Base-by-base conservation (phyloP, 1,284 basidiomycete species). In the Mycocalia duriaeana region DNA sequence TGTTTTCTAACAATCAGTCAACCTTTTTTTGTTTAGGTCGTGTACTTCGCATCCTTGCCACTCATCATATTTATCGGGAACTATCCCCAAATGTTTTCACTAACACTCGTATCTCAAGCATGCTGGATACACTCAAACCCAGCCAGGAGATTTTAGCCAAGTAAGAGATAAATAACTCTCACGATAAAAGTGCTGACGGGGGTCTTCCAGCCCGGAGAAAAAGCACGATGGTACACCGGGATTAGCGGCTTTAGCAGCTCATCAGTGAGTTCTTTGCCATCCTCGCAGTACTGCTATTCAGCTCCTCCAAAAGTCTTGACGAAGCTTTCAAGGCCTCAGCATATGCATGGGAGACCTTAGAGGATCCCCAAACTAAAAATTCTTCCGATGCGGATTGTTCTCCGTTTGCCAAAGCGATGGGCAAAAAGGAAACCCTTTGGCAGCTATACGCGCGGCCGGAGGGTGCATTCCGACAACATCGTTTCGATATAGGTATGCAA, bases 51-150 rank as follows among this genome's bases (percentile, higher is more conserved):
- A 54, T 63, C n/a, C 59, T 74, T 2, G 67, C 69, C 0, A 66
- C 65, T 0, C 61, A 70, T 47, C 67, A 75, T 48, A 61, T 75
- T 40, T 76, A 71, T 48, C 51, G 50, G 4, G 74, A 77, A 51
- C 53, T 73, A 0, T 44, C 48, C 3, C 72, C 71, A 1, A 63
- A 74, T 44, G 63, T 71, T 0, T 76, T 75, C 47, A 58, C 64
- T 0, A 68, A 72, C 51, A 76, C 65, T 23, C 67, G 71, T 2
- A 58, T 71, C 28, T 73, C 73, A 0, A 60, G 63, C 24, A 47
- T 62, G 23, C 50, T 76, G 4, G 72, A 75, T 48, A 72, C 68
- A 0, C 57, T 61, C 13, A 74, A 72, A 45, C 50, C 64, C 2
- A 50, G 63, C 11, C 47, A 60, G 25, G 63, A 66, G 4, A 47